Evolutionary conservation across 768 basidiomycete species (phyloP), one percentile per base, ranked within the genome.

Genomic region (Hebeloma cylindrosporum): DNA sequence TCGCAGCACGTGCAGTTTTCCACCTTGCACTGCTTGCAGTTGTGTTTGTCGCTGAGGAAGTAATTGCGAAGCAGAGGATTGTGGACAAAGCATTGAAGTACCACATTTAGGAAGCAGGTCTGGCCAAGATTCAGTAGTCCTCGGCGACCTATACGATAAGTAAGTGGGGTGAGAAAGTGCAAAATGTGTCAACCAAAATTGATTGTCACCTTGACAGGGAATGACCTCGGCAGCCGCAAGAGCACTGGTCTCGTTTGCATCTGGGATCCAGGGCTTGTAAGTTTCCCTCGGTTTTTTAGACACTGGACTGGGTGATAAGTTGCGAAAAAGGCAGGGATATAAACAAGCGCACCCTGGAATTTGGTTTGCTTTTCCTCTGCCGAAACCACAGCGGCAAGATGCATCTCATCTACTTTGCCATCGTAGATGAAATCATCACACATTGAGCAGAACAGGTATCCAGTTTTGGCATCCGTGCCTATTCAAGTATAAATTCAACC

Each of bases 81-180:
- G 65, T 91, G 87, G 6, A 89, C 72, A 56, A 98, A 84, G 9
- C 80, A 81, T 63, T 98, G 95, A 8, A 98, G 75, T 16, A 96
- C 82, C 40, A 86, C 92, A 52, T 92, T 95, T 55, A 98, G 75
- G 68, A 93, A 97, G 60, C 95, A 98, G 0, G 93, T 97, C 62
- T 93, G 85, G 1, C 92, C 91, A 0, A 95, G 79, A 63, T 95
- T 94, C 31, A 92, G 68, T 3, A 95, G 72, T 0, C 93, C 92
- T 45, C 88, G 75, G n/a, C 88, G 81, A 40, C 83, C 90, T 90
- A 32, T 7, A 25, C 27, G 41, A 8, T 17, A 30, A 27, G 42
- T 14, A 6, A 11, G n/a, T n/a, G n/a, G n/a, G n/a, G n/a, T n/a
- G n/a, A n/a, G n/a, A n/a, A n/a, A n/a, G n/a, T n/a, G n/a, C n/a